Evolutionary conservation across 2,329 filamentous ascomycete species (phyloP).

Genomic region (Talaromyces sp.): DNA sequence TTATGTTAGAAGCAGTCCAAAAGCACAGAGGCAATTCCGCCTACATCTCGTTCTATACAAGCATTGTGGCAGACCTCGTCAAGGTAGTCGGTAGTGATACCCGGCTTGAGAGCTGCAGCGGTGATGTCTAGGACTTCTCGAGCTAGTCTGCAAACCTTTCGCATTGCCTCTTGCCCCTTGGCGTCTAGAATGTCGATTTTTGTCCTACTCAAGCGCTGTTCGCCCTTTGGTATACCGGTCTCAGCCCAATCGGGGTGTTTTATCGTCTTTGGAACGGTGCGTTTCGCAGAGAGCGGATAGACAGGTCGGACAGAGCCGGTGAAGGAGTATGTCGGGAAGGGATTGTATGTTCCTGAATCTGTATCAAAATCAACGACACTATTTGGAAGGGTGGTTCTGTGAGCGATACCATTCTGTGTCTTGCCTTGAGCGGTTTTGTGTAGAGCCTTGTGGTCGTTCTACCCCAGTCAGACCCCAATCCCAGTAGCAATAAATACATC

Average conservation of each 20-base stretch:
- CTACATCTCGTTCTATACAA: constrained; percentile 63
- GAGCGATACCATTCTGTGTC: constrained; percentile 67
- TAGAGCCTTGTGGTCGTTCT: constrained; percentile 48
- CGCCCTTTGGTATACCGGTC: constrained; percentile 62
- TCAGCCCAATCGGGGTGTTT: constrained; percentile 74
- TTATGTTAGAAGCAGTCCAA: not conserved
- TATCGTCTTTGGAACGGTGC: constrained; percentile 70
- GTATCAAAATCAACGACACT: constrained; percentile 69
- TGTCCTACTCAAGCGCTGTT: constrained; percentile 58
- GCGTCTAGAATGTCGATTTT: constrained; percentile 73
- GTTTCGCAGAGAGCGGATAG: constrained; percentile 67
- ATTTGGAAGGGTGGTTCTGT: constrained; percentile 40
- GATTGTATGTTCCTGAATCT: constrained; percentile 78
- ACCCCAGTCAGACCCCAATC: constrained; percentile 5
- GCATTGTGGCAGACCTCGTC: constrained; percentile 88
- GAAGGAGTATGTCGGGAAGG: constrained; percentile 76
- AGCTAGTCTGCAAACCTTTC: constrained; percentile 75
- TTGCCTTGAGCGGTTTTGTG: constrained; percentile 56
- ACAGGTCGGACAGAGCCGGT: constrained; percentile 74
- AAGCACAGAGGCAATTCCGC: not conserved
- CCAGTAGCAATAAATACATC: not conserved
- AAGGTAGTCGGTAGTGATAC: constrained; percentile 84
- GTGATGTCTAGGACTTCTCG: constrained; percentile 86
- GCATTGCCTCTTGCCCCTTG: constrained; percentile 74
- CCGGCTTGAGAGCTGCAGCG: constrained; percentile 70